phyloP scores from a whole-genome alignment of 768 basidiomycete species.

The Macrocybe gigantea region DNA sequence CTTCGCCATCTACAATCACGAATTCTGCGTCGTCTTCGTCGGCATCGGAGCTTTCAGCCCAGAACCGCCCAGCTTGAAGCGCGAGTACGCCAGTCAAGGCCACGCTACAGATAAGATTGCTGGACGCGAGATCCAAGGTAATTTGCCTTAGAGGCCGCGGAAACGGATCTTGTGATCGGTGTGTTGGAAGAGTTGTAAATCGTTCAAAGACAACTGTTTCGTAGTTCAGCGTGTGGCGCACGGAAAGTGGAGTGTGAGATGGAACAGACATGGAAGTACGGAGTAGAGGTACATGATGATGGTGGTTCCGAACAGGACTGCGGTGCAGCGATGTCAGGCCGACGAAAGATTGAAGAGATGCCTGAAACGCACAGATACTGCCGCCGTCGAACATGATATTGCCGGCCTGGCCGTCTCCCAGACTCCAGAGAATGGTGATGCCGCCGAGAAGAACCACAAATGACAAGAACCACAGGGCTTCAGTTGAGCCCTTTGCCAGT shows the following conservation, averaged over 20 bases:
- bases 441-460: conserved; percentile 54
- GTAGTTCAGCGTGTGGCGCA: no score
- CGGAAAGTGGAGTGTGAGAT: background rate
- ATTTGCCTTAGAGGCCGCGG: conserved; percentile 55
- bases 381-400: conserved; percentile 92
- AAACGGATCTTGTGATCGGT: conserved; percentile 49
- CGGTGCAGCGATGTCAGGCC: background rate
- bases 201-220: conserved; percentile 47
- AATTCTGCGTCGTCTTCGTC: conserved; percentile 42
- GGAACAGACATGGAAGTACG: conserved; percentile 70
- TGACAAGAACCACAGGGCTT: conserved; percentile 52
- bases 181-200: conserved; percentile 54
- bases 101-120: conserved; percentile 81
- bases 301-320: conserved; percentile 76
- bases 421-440: conserved; percentile 69
- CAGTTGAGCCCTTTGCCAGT: conserved; percentile 57
- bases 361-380: conserved; percentile 58
- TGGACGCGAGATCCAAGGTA: conserved; percentile 76
- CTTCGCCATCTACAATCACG: conserved; percentile 13
- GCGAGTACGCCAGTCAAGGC: conserved; percentile 83
- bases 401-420: conserved; percentile 69
- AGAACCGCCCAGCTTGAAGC: conserved; percentile 79
- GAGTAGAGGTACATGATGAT: conserved; percentile 66
- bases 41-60: conserved; percentile 71
- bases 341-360: conserved; percentile 1